Conservation (phyloP, 495 filamentous ascomycete species). For the Podospora comata region DNA sequence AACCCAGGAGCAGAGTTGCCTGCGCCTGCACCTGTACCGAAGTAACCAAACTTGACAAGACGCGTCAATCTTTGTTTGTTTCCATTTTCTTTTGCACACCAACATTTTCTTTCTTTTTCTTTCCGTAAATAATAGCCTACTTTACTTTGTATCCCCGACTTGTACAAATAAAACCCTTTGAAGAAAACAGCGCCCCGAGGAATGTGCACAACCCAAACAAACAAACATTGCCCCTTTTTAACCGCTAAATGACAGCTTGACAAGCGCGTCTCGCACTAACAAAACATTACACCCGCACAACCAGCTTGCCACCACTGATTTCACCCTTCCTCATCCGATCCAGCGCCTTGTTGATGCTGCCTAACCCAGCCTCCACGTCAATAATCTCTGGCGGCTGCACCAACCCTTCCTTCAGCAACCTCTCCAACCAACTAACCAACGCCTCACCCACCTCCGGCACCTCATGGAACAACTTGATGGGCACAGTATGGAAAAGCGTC, state of each 20-base stretch:
- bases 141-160: background rate
- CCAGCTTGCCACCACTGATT: constrained; percentile 57
- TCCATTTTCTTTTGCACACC: background rate
- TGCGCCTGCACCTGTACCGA: background rate
- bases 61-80: background rate
- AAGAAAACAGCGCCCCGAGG: background rate
- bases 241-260: background rate
- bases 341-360: constrained; percentile 59
- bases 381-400: constrained; percentile 58
- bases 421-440: constrained; percentile 59
- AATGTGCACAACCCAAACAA: background rate
- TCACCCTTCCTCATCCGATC: constrained; percentile 56
- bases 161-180: background rate
- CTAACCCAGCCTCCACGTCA: constrained; percentile 55
- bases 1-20: background rate
- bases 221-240: background rate
- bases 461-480: constrained; percentile 67
- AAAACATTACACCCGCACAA: constrained; percentile 36
- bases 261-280: background rate
- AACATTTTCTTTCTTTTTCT: background rate
- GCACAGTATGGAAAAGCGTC: constrained; percentile 52
- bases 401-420: constrained; percentile 46
- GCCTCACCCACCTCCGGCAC: constrained; percentile 54
- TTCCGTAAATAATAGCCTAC: background rate
- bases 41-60: background rate